These are phyloP conservation scores for Penicillium digitatum DNA, from an alignment of 2,329 filamentous ascomycete genomes.

Conservation along the genomic window DNA sequence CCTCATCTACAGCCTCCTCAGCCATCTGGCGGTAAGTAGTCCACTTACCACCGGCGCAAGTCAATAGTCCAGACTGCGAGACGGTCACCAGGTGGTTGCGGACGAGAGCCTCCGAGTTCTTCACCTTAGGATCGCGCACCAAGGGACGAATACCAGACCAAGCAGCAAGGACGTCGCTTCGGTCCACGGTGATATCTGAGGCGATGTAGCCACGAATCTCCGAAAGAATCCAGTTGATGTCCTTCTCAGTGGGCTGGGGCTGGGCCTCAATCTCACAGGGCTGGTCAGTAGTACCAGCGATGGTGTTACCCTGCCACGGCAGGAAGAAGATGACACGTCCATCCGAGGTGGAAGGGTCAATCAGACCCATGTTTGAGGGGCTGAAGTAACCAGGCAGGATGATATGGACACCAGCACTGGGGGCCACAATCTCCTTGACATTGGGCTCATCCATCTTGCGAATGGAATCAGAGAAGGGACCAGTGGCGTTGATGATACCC, in stretches of 20 bases:
- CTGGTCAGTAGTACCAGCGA: constrained; percentile 82
- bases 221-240: constrained; percentile 82
- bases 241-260: constrained; percentile 73
- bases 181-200: constrained; percentile 77
- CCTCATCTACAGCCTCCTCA: constrained; percentile 80
- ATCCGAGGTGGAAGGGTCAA: constrained; percentile 81
- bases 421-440: constrained; percentile 74
- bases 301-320: constrained; percentile 89
- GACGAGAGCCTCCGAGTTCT: constrained; percentile 81
- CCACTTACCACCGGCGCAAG: constrained; percentile 87
- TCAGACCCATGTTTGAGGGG: constrained; percentile 79
- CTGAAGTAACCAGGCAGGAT: constrained; percentile 84
- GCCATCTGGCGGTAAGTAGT: constrained; percentile 92
- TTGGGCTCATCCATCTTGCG: constrained; percentile 75
- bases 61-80: constrained; percentile 74
- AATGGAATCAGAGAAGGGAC: constrained; percentile 81
- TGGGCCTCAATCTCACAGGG: constrained; percentile 68
- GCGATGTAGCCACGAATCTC: constrained; percentile 79
- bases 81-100: constrained; percentile 80
- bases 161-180: constrained; percentile 81
- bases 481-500: constrained; percentile 83
- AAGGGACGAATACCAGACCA: constrained; percentile 86
- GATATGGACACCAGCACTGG: constrained; percentile 79
- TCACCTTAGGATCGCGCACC: constrained; percentile 79
- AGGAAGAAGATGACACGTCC: constrained; percentile 90